Evolutionary conservation across 1,284 basidiomycete genomes (phyloP), one percentile per base, ranked within the genome.

Genomic region (Cronartium quercuum): DNA sequence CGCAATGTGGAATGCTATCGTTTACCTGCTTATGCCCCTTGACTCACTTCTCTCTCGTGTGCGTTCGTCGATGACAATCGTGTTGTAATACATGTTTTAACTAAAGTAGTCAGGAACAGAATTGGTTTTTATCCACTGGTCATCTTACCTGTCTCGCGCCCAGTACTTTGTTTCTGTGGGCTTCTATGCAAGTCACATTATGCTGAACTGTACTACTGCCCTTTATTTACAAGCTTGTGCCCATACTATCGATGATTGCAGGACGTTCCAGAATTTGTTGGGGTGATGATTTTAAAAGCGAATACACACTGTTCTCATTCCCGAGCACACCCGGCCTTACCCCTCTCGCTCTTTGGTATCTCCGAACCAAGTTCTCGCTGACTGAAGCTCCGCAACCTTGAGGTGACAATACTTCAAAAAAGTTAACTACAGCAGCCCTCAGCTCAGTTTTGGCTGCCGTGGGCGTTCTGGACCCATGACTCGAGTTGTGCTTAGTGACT

Each of bases 71-170:
- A 21, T 51, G 15, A 51, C 15, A 51, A 18, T 21, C 15, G 47
- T 51, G 47, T 51, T 51, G 47, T 51, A 51, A 51, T 51, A 51
- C 47, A 51, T 51, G 47, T 51, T 51, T 51, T 51, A 51, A 51
- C 15, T 51, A 21, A 51, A 51, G 21, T 4, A 51, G 47, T 51
- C 15, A 51, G 47, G 47, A 51, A 3, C 47, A 51, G 47, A 10
- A 3, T 13, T 18, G 47, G 47, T 21, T 21, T 51, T 51, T 13
- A 51, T 51, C 47, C 15, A 18, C 47, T 51, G 15, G 5, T 51
- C 4, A 51, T 51, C 12, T 21, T 13, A 18, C 15, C 21, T 51
- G 47, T 51, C 47, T 4, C 21, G 15, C 47, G 15, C 47, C 21
- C 15, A 51, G 15, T 51, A 4, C 47, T 51, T 13, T 21, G 15